Evolutionary conservation across 805 yeast species (phyloP), one percentile per base, ranked within the genome.

Genomic region (Starmera amethionina): DNA sequence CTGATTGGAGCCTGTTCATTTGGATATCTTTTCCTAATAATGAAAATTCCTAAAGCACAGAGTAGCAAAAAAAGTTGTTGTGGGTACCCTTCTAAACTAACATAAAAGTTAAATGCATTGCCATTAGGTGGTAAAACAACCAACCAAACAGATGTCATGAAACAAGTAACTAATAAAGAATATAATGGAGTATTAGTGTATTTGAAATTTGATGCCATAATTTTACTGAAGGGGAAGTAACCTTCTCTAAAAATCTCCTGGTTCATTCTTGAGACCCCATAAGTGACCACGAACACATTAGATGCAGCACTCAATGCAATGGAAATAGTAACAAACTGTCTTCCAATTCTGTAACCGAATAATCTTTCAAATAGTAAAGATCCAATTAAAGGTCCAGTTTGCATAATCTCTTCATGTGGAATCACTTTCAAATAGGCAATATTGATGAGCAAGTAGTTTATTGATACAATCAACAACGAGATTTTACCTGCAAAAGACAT

Each of bases 211-310:
- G 75, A 68, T 1, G 82, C 75, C 70, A 77, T 61, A 29, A 61
- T 46, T 18, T 49, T 51, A 4, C 79, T 68, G 41, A 63, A 73
- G 9, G 86, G 86, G 12, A 77, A 50, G 42, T 65, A 73, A 0
- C 84, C 84, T 48, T 77, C 83, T 42, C 81, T 62, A 47, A 79
- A 77, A 5, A 73, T 72, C 54, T 78, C 84, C 52, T 79, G 86
- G 46, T 74, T 74, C 62, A 74, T 72, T 51, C 86, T 63, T 0
- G 82, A 74, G 10, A 75, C 62, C 5, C 77, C 68, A 52, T 77
- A 79, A 14, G 76, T 47, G 1, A 75, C 80, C 10, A 78, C 83
- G 54, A 77, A 69, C 3, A 78, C 72, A 49, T 79, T 79, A 0
- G 84, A 81, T 2, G 73, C 75, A 5, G 83, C 68, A 32, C 79